A percentile compares a stretch with the other conserved stretches of the same genome.
Evolutionary conservation across 441 rosid species (phyloP).

Genomic region (Pelargonium australe): DNA sequence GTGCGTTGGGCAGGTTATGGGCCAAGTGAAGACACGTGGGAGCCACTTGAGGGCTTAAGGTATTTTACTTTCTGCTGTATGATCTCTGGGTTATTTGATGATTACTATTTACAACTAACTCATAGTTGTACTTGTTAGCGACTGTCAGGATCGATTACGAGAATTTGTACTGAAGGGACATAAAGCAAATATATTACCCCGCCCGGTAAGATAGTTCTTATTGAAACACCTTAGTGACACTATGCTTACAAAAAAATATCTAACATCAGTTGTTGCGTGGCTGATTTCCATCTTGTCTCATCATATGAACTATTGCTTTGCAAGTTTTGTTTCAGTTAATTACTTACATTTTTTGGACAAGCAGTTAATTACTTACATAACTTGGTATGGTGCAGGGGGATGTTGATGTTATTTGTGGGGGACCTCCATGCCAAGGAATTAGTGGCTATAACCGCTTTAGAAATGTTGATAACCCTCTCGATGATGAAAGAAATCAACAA

Average conservation of each 20-base stretch:
- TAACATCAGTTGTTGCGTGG: neutral
- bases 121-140: constrained; percentile 26
- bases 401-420: constrained; percentile 68
- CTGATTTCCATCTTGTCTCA: neutral
- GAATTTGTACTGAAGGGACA: constrained; percentile 43
- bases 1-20: constrained; percentile 61
- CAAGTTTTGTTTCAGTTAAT: neutral
- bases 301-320: neutral
- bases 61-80: constrained; percentile 19
- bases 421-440: constrained; percentile 88
- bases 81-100: neutral
- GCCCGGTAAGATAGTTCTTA: constrained; percentile 38
- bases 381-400: constrained; percentile 36
- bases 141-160: constrained; percentile 36
- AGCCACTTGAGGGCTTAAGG: constrained; percentile 53
- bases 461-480: constrained; percentile 40
- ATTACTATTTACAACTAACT: neutral
- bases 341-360: neutral
- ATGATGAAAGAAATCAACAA: constrained; percentile 59
- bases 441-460: constrained; percentile 70
- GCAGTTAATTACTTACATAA: neutral
- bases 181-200: constrained; percentile 40
- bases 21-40: constrained; percentile 55
- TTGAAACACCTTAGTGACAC: neutral
- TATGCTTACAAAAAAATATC: neutral